Evolutionary conservation across 768 basidiomycete genomes (phyloP).

Genomic region (Phylloporus sp.): DNA sequence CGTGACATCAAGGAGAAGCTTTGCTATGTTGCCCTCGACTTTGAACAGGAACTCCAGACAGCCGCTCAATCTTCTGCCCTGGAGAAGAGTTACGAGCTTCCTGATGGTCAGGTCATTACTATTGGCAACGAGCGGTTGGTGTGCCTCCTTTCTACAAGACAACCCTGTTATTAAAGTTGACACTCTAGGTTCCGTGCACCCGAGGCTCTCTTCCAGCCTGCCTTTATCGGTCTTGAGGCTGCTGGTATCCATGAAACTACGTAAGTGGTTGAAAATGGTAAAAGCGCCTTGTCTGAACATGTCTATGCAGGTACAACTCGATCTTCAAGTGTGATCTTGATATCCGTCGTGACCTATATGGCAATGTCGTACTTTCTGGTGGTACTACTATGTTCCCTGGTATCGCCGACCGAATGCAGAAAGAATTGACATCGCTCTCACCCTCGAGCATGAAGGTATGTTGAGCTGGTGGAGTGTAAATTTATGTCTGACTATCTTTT

Average conservation of each 20-base stretch:
- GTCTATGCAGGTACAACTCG: slow-evolving; percentile 47
- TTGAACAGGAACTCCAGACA: slow-evolving; percentile 89
- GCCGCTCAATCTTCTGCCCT: slow-evolving; percentile 85
- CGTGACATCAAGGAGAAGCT: slow-evolving; percentile 94
- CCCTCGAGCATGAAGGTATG: slow-evolving; percentile 84
- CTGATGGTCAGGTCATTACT: slow-evolving; percentile 91
- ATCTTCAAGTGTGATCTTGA: slow-evolving; percentile 72
- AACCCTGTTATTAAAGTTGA: neutral
- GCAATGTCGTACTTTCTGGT: slow-evolving; percentile 54
- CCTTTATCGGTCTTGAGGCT: slow-evolving; percentile 67
- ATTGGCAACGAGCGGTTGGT: slow-evolving; percentile 62
- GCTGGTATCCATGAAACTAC: slow-evolving; percentile 79
- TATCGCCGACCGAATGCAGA: slow-evolving; percentile 94
- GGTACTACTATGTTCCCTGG: slow-evolving; percentile 96
- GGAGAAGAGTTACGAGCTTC: slow-evolving; percentile 93
- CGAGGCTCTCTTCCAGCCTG: slow-evolving; percentile 57
- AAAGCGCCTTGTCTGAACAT: neutral
- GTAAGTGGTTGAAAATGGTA: slow-evolving; percentile 23
- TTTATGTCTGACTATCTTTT: neutral
- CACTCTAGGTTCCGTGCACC: slow-evolving; percentile 49
- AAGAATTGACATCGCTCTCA: slow-evolving; percentile 76
- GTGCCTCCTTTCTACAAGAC: neutral
- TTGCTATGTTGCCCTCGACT: slow-evolving; percentile 92
- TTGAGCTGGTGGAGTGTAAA: neutral
- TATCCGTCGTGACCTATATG: slow-evolving; percentile 34